Percentiles rank a stretch among this genome's conserved stretches.
These are phyloP conservation scores for Chlamydomonas sphaeroides DNA, from an alignment of 139 green algal genomes.

Conservation along the genomic window DNA sequence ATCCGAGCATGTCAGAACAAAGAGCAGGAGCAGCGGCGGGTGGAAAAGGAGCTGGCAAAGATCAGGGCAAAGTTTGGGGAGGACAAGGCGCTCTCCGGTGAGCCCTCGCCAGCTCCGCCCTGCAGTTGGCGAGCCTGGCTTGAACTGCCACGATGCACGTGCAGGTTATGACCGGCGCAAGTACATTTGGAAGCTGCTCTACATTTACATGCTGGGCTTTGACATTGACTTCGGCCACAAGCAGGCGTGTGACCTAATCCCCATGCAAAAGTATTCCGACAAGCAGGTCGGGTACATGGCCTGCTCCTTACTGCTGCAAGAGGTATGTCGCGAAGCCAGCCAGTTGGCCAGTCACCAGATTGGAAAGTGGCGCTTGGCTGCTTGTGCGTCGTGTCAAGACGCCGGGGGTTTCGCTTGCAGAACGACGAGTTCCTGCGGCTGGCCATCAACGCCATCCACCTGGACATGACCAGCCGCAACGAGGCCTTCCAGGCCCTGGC, in stretches of 20 bases:
- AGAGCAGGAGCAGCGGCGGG: conserved; percentile 88
- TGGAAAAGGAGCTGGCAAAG: conserved; percentile 99
- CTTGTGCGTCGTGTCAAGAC: too few relatives aligned
- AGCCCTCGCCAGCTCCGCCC: too few relatives aligned
- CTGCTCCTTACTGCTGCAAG: conserved; percentile 89
- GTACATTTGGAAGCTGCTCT: conserved; percentile 99
- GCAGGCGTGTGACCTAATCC: conserved; percentile 95
- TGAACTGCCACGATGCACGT: too few relatives aligned
- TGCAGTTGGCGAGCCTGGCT: too few relatives aligned
- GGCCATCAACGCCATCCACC: conserved; percentile 96
- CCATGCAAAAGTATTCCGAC: conserved; percentile 92
- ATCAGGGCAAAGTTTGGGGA: conserved; percentile 95
- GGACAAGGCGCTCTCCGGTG: conserved; percentile 69
- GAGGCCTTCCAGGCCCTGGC: conserved; percentile 96
- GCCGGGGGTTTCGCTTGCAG: too few relatives aligned
- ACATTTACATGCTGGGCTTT: conserved; percentile 99
- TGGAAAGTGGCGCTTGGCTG: too few relatives aligned
- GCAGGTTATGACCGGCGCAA: conserved; percentile 97
- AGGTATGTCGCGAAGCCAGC: too few relatives aligned
- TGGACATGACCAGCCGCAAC: conserved; percentile 93
- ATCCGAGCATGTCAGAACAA: conserved; percentile 91
- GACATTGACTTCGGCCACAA: conserved; percentile 99
- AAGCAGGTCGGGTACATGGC: conserved; percentile 99
- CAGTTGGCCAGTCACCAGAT: too few relatives aligned
- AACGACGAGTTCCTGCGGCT: conserved; percentile 97